Evolutionary conservation across 805 yeast species (phyloP).

Genomic region (Starmerella apis): DNA sequence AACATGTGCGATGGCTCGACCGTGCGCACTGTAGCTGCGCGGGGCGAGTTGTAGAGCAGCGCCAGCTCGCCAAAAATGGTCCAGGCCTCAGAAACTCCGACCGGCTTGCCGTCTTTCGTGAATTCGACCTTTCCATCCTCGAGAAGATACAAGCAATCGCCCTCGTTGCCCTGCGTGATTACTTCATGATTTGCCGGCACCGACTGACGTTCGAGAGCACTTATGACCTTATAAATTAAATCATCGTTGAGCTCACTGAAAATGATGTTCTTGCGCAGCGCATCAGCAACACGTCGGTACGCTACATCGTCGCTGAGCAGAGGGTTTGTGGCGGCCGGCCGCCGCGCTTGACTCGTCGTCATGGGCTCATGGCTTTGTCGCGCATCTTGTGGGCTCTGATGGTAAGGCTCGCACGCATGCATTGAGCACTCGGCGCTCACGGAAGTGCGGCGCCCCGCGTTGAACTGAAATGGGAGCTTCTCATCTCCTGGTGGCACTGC

Average conservation of each 20-base stretch:
- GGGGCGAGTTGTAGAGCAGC: constrained; percentile 91
- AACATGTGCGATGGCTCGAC: constrained; percentile 62
- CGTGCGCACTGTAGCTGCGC: constrained; percentile 90
- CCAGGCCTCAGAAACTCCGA: constrained; percentile 71
- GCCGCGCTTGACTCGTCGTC: neutral
- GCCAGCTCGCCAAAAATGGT: constrained; percentile 95
- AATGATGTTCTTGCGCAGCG: constrained; percentile 71
- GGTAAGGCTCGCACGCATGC: constrained; percentile 13
- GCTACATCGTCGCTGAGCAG: constrained; percentile 3
- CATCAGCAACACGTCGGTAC: constrained; percentile 27
- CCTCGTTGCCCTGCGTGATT: constrained; percentile 86
- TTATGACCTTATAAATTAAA: constrained; percentile 63
- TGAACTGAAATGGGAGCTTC: constrained; percentile 21
- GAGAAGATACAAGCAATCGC: constrained; percentile 80
- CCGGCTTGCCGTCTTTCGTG: constrained; percentile 57
- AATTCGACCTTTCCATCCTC: constrained; percentile 80
- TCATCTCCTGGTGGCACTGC: constrained; percentile 11
- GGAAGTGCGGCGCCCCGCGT: constrained; percentile 63
- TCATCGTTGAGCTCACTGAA: constrained; percentile 75
- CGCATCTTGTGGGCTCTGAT: neutral
- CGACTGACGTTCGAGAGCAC: constrained; percentile 69
- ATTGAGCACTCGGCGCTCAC: constrained; percentile 61
- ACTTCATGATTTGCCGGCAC: constrained; percentile 52
- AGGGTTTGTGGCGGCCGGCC: neutral
- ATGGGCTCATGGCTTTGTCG: neutral